Conservation (phyloP, 495 filamentous ascomycete genomes). For the Trichoderma asperelloides region DNA sequence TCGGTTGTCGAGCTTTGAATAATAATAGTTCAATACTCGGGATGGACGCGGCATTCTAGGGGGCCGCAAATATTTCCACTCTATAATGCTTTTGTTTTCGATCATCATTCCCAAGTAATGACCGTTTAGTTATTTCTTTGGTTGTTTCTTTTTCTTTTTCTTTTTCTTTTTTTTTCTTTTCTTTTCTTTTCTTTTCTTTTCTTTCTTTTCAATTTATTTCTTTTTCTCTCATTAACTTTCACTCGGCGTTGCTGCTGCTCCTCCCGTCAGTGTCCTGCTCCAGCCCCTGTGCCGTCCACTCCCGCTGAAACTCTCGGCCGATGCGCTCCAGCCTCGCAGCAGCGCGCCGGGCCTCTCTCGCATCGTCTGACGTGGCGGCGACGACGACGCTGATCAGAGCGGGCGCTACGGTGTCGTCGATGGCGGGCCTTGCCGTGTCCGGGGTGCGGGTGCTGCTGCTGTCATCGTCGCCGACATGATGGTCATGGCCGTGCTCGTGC, state of each 20-base stretch:
- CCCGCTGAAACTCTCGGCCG: conserved; percentile 26
- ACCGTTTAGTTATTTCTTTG: too few relatives aligned
- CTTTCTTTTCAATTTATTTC: too few relatives aligned
- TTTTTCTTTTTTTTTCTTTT: too few relatives aligned
- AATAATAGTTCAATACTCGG: too few relatives aligned
- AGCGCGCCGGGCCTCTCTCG: conserved; percentile 24
- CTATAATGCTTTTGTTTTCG: not conserved
- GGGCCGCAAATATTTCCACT: not conserved
- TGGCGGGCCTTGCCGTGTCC: not conserved
- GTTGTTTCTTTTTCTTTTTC: too few relatives aligned
- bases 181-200: too few relatives aligned
- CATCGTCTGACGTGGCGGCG: conserved; percentile 18
- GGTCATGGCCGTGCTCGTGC: not conserved
- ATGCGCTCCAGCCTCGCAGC: conserved; percentile 26
- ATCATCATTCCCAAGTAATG: too few relatives aligned
- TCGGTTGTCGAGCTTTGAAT: not conserved
- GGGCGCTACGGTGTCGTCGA: conserved; percentile 11
- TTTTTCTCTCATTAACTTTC: not conserved
- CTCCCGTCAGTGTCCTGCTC: conserved; percentile 2
- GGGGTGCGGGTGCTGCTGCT: not conserved
- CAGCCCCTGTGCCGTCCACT: conserved; percentile 13
- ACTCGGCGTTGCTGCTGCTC: not conserved
- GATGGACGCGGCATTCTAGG: not conserved
- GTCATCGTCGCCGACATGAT: not conserved
- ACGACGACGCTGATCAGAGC: conserved; percentile 28